These are phyloP conservation scores for Cucurbita ficifolia DNA, from an alignment of 306 rosid species.

Conservation along the genomic window DNA sequence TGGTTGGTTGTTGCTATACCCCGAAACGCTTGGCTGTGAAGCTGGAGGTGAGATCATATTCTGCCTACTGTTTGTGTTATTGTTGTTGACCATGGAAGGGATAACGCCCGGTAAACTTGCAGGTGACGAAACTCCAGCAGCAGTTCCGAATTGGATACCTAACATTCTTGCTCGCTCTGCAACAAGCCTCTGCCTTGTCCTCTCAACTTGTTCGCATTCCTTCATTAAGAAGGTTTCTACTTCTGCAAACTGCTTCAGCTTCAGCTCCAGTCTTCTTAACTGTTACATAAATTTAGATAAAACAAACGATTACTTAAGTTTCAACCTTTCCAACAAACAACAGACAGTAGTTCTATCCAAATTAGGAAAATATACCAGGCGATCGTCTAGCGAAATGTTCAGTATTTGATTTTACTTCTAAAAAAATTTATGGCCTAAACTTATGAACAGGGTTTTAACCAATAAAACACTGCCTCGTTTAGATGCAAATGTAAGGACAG, in stretches of 20 bases:
- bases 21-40: slow-evolving; percentile 79
- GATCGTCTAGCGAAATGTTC: not conserved
- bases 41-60: slow-evolving; percentile 61
- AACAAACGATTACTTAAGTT: not conserved
- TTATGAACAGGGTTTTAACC: not conserved
- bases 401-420: not conserved
- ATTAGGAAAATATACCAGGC: not conserved
- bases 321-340: not conserved
- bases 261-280: slow-evolving; percentile 94
- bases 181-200: slow-evolving; percentile 67
- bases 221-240: slow-evolving; percentile 91
- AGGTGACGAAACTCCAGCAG: slow-evolving; percentile 36
- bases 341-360: not conserved
- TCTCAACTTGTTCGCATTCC: slow-evolving; percentile 93
- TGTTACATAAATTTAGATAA: slow-evolving; percentile 19
- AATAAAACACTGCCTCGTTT: not conserved
- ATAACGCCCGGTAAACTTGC: slow-evolving; percentile 40
- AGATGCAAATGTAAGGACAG: not conserved
- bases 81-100: slow-evolving; percentile 56
- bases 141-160: slow-evolving; percentile 58
- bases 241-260: slow-evolving; percentile 98
- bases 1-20: slow-evolving; percentile 47
- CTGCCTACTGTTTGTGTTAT: slow-evolving; percentile 51
- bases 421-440: not conserved
- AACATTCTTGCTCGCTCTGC: slow-evolving; percentile 61